Evolutionary conservation across 2,329 filamentous ascomycete genomes (phyloP), one percentile per base, ranked within the genome.

Genomic region (Pochonia chlamydosporia): DNA sequence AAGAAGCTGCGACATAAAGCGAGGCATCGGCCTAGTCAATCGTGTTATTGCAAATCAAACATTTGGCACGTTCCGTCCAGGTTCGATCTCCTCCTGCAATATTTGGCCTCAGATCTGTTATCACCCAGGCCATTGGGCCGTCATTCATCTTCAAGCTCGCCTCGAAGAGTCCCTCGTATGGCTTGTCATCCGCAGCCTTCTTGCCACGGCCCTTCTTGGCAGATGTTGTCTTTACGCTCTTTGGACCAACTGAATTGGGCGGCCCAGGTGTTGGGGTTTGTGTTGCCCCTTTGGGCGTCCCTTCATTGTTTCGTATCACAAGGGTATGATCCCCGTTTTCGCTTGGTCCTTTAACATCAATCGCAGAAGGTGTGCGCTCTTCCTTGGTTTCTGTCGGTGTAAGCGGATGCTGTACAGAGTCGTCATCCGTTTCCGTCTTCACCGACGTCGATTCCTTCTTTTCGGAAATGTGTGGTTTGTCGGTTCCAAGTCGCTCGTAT

Each of bases 401-500:
- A 35, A 78, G 63, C 3, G 75, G 75, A 41, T 71, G 70, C 23
- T 53, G 54, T 8, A 56, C 52, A 31, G 56, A 48, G 36, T 58
- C 52, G 21, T 57, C 63, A 20, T 70, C 64, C 40, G 64, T 64
- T 26, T 68, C 66, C 11, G 65, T 60, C 56, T 73, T 70, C 10
- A 71, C 67, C 26, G 65, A 57, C 46, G 64, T 44, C n/a, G 62
- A 63, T 18, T 63, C 57, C 11, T 63, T 55, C 35, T 66, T 60
- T 53, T 80, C 74, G 4, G 78, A 74, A 52, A 70, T 76, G 54
- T 80, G 74, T 3, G 78, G 75, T 52, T 70, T 76, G 48, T 75
- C 69, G 43, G 62, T 66, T 31, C 78, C 76, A 7, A 82, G 64
- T 45, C 69, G 68, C 25, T 72, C 65, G 57, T 69, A 80, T 1